phyloP scores from a whole-genome alignment of 768 basidiomycete species.

The Amanita inopinata region DNA sequence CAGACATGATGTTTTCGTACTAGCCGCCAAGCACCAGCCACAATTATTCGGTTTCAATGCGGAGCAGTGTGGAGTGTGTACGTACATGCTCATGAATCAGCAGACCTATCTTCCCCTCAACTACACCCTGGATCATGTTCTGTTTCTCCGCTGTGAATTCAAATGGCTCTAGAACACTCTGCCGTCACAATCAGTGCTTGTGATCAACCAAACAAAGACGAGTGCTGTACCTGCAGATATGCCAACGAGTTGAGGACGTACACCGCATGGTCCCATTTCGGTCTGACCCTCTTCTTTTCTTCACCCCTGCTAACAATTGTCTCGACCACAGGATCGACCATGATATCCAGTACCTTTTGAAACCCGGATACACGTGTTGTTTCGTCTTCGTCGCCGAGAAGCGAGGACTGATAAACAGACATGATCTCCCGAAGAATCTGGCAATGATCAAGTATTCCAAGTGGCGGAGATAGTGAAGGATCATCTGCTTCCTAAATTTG shows the following conservation, averaged over 20 bases:
- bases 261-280: conserved; percentile 71
- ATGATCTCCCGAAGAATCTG: conserved; percentile 85
- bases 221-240: conserved; percentile 67
- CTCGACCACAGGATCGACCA: conserved; percentile 75
- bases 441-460: conserved; percentile 70
- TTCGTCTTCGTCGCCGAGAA: conserved; percentile 55
- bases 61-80: conserved; percentile 10
- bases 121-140: conserved; percentile 41
- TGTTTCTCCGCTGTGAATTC: conserved; percentile 59
- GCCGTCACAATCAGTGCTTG: conserved; percentile 3
- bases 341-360: conserved; percentile 67
- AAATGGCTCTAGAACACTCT: conserved; percentile 62
- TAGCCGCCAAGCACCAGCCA: conserved; percentile 16
- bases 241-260: conserved; percentile 83
- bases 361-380: conserved; percentile 38
- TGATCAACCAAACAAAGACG: background rate
- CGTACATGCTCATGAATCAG: conserved; percentile 82
- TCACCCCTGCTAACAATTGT: conserved; percentile 64
- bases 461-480: conserved; percentile 60
- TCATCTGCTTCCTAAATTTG: conserved; percentile 55
- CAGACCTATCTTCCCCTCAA: conserved; percentile 50
- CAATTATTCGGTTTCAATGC: background rate
- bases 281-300: conserved; percentile 44
- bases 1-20: conserved; percentile 41
- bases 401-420: conserved; percentile 79